Evolutionary conservation across 345 rosid genomes (phyloP).

Genomic region (Pistacia integerrima): DNA sequence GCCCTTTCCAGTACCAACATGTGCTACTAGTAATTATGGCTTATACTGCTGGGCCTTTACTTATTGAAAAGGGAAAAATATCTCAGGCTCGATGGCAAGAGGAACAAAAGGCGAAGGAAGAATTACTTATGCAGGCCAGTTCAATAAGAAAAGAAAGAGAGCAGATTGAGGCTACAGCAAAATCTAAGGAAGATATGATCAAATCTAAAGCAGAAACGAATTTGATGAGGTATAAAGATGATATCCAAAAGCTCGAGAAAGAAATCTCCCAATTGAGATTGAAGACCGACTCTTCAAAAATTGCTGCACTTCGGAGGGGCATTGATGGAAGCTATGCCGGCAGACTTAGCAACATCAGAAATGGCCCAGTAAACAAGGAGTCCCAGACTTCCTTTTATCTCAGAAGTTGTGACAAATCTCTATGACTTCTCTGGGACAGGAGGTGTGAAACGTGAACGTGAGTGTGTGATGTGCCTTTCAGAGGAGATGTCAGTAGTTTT

Average conservation of each 20-base stretch:
- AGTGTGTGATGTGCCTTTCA: slow-evolving; percentile 90
- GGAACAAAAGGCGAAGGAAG: slow-evolving; percentile 65
- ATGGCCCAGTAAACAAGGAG: slow-evolving; percentile 34
- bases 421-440: slow-evolving; percentile 38
- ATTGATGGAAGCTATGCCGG: slow-evolving; percentile 55
- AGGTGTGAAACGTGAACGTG: slow-evolving; percentile 72
- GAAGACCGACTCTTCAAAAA: slow-evolving; percentile 61
- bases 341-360: slow-evolving; percentile 31
- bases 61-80: slow-evolving; percentile 35
- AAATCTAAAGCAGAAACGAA: slow-evolving; percentile 55
- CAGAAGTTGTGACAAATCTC: slow-evolving; percentile 35
- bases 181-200: slow-evolving; percentile 51
- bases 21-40: slow-evolving; percentile 21
- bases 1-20: slow-evolving; percentile 13
- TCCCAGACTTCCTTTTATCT: slow-evolving; percentile 18
- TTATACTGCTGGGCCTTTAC: slow-evolving; percentile 25
- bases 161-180: slow-evolving; percentile 47
- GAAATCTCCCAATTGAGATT: slow-evolving; percentile 65
- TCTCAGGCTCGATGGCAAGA: slow-evolving; percentile 82
- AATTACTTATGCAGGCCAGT: slow-evolving; percentile 41
- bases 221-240: slow-evolving; percentile 48
- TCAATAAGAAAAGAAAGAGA: slow-evolving; percentile 56
- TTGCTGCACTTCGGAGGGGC: slow-evolving; percentile 68
- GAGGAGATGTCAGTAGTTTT: slow-evolving; percentile 62
- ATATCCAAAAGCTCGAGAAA: slow-evolving; percentile 62